phyloP scores from a whole-genome alignment of 345 rosid genomes.

The Salix suchowensis region DNA sequence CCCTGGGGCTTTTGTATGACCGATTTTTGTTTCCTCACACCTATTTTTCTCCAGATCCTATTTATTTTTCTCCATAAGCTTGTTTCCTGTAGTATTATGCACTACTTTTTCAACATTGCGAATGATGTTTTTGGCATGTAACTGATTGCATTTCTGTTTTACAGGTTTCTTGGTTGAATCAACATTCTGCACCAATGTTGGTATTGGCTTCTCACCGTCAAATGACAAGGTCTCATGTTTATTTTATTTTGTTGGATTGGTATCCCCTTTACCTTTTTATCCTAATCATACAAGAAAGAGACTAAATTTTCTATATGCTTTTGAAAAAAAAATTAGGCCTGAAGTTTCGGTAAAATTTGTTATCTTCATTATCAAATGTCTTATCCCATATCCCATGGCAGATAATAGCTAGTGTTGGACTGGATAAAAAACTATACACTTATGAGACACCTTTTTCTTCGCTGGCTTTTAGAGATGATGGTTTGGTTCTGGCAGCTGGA shows the following conservation, averaged over 20 bases:
- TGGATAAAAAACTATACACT: conserved; percentile 88
- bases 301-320: background rate
- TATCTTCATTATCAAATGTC: conserved; percentile 6
- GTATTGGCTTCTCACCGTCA: conserved; percentile 91
- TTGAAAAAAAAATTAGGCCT: background rate
- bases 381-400: conserved; percentile 32
- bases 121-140: background rate
- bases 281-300: background rate
- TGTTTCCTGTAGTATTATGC: background rate
- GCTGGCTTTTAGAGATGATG: conserved; percentile 93
- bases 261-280: background rate
- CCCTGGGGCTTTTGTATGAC: background rate
- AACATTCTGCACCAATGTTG: conserved; percentile 96
- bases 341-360: background rate
- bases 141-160: conserved; percentile 17
- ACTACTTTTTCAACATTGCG: background rate
- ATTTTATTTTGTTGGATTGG: conserved; percentile 3
- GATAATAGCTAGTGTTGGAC: conserved; percentile 90
- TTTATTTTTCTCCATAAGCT: background rate
- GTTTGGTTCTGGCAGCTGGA: conserved; percentile 85
- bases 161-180: conserved; percentile 92
- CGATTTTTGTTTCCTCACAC: background rate
- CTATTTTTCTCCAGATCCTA: background rate
- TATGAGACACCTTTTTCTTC: conserved; percentile 97
- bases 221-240: conserved; percentile 69